phyloP scores from a whole-genome alignment of 2,329 filamentous ascomycete genomes.

The Neofusicoccum sp. region DNA sequence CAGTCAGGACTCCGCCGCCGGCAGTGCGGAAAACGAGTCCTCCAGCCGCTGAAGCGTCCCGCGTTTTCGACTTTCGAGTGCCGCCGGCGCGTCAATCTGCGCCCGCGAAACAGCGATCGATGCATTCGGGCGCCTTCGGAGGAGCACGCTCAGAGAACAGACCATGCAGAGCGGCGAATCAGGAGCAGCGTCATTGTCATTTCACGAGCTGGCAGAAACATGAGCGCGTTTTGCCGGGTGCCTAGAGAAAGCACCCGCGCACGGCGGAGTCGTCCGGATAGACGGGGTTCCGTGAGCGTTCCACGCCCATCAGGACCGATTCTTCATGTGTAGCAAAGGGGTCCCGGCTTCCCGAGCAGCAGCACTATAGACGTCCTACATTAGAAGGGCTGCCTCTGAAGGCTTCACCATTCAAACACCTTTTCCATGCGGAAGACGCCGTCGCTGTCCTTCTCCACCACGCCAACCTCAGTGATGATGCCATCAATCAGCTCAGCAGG shows the following conservation, averaged over 20 bases:
- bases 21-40: background rate
- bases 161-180: slow-evolving; percentile 7
- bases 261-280: background rate
- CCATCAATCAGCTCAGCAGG: slow-evolving; percentile 87
- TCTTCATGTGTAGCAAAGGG: background rate
- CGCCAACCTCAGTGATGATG: slow-evolving; percentile 89
- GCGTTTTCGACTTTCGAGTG: background rate
- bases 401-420: slow-evolving; percentile 40
- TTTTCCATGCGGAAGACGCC: slow-evolving; percentile 66
- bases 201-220: slow-evolving; percentile 31
- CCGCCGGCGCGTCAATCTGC: background rate
- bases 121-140: background rate
- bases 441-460: slow-evolving; percentile 73
- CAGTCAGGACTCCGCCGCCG: background rate
- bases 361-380: slow-evolving; percentile 26
- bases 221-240: background rate
- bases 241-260: background rate
- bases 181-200: background rate
- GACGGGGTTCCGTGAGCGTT: too few relatives aligned
- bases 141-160: background rate
- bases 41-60: background rate
- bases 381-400: slow-evolving; percentile 34
- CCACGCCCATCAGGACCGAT: too few relatives aligned
- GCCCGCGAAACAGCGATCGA: slow-evolving; percentile 7
- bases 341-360: slow-evolving; percentile 23